Evolutionary conservation across 2,329 filamentous ascomycete genomes (phyloP).

Genomic region (Cytospora mali): DNA sequence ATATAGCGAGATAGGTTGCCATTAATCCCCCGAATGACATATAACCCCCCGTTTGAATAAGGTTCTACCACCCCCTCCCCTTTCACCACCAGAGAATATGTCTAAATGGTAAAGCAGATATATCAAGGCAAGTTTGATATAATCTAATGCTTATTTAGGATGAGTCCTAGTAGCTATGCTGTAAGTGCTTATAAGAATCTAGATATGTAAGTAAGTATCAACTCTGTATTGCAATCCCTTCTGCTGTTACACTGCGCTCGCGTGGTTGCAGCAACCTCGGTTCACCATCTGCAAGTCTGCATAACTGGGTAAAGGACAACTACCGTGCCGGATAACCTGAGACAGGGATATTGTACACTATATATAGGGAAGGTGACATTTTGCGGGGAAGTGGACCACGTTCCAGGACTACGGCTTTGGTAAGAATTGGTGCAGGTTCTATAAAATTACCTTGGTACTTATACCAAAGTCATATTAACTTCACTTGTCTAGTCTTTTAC

Average conservation of each 20-base stretch:
- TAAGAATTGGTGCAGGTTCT: neutral
- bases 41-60: too few relatives aligned
- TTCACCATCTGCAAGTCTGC: neutral
- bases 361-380: neutral
- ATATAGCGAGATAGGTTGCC: neutral
- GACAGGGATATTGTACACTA: neutral
- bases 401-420: neutral
- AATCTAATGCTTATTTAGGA: too few relatives aligned
- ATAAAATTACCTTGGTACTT: neutral
- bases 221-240: neutral
- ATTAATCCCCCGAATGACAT: neutral
- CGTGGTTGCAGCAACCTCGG: neutral
- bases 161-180: too few relatives aligned
- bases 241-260: neutral
- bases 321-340: neutral
- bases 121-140: too few relatives aligned
- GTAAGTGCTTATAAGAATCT: too few relatives aligned
- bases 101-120: too few relatives aligned
- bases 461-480: too few relatives aligned
- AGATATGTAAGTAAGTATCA: neutral
- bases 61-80: too few relatives aligned
- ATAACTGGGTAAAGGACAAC: neutral
- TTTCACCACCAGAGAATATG: too few relatives aligned
- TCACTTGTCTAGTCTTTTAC: too few relatives aligned
- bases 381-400: neutral